Percentiles rank a stretch among this genome's conserved stretches.
Evolutionary conservation across 2,329 filamentous ascomycete species (phyloP).

Genomic region (Claviceps pazoutovae): DNA sequence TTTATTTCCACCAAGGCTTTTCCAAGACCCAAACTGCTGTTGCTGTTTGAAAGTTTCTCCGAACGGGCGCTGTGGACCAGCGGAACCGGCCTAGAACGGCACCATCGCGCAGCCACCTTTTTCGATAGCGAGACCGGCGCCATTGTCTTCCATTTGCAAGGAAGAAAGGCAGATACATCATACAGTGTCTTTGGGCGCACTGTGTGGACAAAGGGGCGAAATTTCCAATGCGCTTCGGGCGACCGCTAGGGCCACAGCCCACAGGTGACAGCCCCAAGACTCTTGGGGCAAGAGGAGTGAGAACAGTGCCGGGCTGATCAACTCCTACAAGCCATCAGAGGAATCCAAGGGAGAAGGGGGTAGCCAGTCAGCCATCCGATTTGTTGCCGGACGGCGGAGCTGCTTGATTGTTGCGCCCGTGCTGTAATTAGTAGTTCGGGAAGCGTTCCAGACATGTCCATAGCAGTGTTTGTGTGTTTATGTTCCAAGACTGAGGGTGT

Average conservation of each 20-base stretch:
- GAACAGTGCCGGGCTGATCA: neutral
- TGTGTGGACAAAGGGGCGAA: neutral
- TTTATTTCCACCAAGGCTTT: too few relatives aligned
- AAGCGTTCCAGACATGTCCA: too few relatives aligned
- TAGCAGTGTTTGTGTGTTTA: too few relatives aligned
- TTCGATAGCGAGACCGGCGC: neutral
- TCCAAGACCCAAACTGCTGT: too few relatives aligned
- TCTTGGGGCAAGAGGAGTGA: neutral
- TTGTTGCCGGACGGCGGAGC: too few relatives aligned
- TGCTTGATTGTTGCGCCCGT: too few relatives aligned
- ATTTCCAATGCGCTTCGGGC: neutral
- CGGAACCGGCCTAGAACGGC: neutral
- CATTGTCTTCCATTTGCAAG: neutral
- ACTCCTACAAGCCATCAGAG: neutral
- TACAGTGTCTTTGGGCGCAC: neutral
- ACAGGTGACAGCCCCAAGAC: neutral
- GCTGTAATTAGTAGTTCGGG: too few relatives aligned
- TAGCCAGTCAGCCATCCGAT: too few relatives aligned
- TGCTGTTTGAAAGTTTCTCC: too few relatives aligned
- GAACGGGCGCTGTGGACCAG: neutral
- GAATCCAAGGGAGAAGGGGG: too few relatives aligned
- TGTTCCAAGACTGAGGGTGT: neutral
- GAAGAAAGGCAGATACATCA: neutral
- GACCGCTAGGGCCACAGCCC: neutral
- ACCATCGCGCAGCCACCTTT: neutral